Conservation (phyloP, 2,329 filamentous ascomycete species). For the Colletotrichum tanaceti region DNA sequence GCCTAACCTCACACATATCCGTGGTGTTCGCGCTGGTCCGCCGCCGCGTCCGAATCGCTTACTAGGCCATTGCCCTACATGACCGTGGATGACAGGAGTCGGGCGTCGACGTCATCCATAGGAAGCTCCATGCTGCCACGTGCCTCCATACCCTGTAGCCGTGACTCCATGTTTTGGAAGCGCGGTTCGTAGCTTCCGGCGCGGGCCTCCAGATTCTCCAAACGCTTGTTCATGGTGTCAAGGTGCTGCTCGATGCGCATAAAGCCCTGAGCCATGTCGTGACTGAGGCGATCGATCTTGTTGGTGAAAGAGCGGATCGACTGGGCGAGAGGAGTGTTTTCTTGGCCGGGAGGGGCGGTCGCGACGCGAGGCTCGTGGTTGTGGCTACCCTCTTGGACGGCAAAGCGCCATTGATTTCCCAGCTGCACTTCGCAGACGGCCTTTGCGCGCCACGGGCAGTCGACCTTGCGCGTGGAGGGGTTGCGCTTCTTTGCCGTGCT, state of each 20-base stretch:
- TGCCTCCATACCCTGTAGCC: constrained; percentile 55
- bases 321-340: constrained; percentile 68
- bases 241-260: constrained; percentile 62
- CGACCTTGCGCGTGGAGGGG: constrained; percentile 72
- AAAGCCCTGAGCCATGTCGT: constrained; percentile 66
- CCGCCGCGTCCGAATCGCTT: neutral
- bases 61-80: constrained; percentile 51
- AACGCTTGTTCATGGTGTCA: constrained; percentile 65
- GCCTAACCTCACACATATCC: neutral
- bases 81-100: constrained; percentile 57
- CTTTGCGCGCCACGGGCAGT: constrained; percentile 72
- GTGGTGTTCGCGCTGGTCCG: neutral
- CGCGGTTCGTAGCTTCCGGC: constrained; percentile 57
- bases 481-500: constrained; percentile 74
- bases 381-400: constrained; percentile 68
- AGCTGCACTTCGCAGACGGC: constrained; percentile 73
- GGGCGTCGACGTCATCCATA: constrained; percentile 59
- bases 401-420: constrained; percentile 73
- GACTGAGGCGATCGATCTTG: constrained; percentile 69
- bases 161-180: constrained; percentile 57
- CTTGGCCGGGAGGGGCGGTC: constrained; percentile 65
- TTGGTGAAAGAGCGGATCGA: constrained; percentile 68
- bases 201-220: constrained; percentile 64
- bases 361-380: constrained; percentile 71
- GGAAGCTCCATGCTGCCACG: constrained; percentile 47